Evolutionary conservation across 345 rosid genomes (phyloP).

Genomic region (Jatropha curcas): DNA sequence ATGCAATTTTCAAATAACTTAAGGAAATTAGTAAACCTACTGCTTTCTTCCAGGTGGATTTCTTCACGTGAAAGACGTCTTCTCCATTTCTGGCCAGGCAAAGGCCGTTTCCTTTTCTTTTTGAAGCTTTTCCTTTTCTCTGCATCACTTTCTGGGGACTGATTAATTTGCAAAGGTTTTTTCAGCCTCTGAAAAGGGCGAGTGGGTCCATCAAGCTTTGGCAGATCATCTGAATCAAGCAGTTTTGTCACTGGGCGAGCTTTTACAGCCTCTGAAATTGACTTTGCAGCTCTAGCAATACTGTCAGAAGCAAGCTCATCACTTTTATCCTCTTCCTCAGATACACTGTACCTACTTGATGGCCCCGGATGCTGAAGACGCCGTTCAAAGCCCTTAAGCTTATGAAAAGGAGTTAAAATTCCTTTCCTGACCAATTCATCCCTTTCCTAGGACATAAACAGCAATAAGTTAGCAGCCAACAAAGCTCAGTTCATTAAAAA

Average conservation of each 20-base stretch:
- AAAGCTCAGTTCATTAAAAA: not conserved
- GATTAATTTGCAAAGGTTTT: conserved; percentile 44
- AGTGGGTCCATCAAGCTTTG: conserved; percentile 81
- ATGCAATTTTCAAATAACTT: conserved; percentile 14
- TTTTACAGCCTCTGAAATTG: conserved; percentile 67
- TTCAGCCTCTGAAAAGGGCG: conserved; percentile 75
- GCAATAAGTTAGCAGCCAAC: conserved; percentile 20
- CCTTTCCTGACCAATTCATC: conserved; percentile 95
- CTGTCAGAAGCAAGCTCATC: conserved; percentile 49
- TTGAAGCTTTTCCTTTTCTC: conserved; percentile 42
- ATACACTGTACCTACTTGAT: conserved; percentile 36
- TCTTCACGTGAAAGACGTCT: conserved; percentile 65
- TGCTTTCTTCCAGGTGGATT: conserved; percentile 43
- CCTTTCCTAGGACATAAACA: conserved; percentile 73
- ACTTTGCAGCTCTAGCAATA: conserved; percentile 59
- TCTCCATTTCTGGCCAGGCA: conserved; percentile 88
- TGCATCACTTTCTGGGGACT: conserved; percentile 45
- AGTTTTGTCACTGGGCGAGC: conserved; percentile 85
- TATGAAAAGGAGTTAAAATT: conserved; percentile 91
- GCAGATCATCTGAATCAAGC: conserved; percentile 68
- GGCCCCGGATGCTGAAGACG: conserved; percentile 65
- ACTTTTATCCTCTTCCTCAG: conserved; percentile 44
- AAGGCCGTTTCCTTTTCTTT: conserved; percentile 70
- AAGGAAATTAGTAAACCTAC: conserved; percentile 40
- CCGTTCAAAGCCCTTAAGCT: conserved; percentile 91